These are phyloP conservation scores for Trametes meyenii DNA, from an alignment of 768 basidiomycete species.

Conservation along the genomic window DNA sequence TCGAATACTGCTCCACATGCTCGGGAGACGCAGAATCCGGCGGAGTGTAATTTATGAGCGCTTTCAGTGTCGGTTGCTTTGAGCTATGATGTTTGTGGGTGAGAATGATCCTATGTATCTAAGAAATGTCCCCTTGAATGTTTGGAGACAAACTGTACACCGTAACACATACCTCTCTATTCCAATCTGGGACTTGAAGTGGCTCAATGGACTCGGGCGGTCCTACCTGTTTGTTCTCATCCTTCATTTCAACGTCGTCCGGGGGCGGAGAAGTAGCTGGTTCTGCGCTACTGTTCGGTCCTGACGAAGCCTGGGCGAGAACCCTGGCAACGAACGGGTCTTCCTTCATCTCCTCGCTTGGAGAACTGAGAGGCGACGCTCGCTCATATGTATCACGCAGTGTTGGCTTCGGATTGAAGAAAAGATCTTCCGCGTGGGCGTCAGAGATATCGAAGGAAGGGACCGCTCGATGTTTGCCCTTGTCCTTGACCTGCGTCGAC, in stretches of 20 bases:
- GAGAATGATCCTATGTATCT: constrained; percentile 66
- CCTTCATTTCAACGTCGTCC: constrained; percentile 32
- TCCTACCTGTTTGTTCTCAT: constrained; percentile 28
- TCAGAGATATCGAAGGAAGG: neutral
- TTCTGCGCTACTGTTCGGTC: constrained; percentile 26
- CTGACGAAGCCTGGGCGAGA: constrained; percentile 21
- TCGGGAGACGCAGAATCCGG: constrained; percentile 28
- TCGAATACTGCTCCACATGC: constrained; percentile 41
- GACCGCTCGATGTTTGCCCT: constrained; percentile 26
- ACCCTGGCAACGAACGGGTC: neutral
- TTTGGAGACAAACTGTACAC: neutral
- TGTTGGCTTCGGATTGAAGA: constrained; percentile 14
- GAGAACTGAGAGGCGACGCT: neutral
- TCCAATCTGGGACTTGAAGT: constrained; percentile 47
- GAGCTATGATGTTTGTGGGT: constrained; percentile 51
- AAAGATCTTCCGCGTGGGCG: constrained; percentile 14
- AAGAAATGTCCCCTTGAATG: constrained; percentile 3
- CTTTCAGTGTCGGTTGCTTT: constrained; percentile 52
- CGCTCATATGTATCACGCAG: neutral
- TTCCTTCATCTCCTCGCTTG: neutral
- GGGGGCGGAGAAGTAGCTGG: constrained; percentile 7
- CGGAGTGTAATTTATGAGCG: constrained; percentile 46
- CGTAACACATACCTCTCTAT: constrained; percentile 49
- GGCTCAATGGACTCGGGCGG: constrained; percentile 35
- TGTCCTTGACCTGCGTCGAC: constrained; percentile 18